A percentile compares a stretch with the other conserved stretches of the same genome.
phyloP scores from a whole-genome alignment of 805 yeast genomes.

The Candida ovalis region DNA sequence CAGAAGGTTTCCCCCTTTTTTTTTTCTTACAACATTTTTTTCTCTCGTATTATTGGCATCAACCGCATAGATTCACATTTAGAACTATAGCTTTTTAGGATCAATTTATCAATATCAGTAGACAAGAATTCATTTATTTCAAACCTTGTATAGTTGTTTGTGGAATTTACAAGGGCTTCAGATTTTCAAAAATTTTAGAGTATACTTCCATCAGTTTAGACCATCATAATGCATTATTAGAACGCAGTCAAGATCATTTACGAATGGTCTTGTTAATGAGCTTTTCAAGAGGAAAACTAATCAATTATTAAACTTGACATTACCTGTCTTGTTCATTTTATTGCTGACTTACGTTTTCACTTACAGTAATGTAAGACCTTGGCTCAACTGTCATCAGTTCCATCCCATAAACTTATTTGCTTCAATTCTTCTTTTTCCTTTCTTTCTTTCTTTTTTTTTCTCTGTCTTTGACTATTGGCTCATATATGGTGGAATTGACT shows the following conservation, averaged over 20 bases:
- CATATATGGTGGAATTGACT: too few species aligned
- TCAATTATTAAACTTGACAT: background rate
- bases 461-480: too few species aligned
- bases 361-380: background rate
- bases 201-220: background rate
- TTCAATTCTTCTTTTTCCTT: background rate
- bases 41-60: too few species aligned
- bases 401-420: background rate
- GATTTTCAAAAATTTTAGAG: background rate
- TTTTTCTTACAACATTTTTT: background rate
- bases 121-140: background rate
- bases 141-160: background rate
- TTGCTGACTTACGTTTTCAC: background rate
- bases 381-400: constrained; percentile 1
- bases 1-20: background rate
- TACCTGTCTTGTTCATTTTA: background rate
- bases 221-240: background rate
- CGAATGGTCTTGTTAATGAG: background rate
- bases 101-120: too few species aligned
- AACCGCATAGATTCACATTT: too few species aligned
- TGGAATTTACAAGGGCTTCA: too few species aligned
- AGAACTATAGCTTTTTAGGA: too few species aligned
- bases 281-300: constrained; percentile 4
- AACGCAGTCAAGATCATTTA: constrained; percentile 1
- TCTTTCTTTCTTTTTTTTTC: too few species aligned